Conservation (phyloP, 331 rosid genomes). For the Erythrophleum ivorense region DNA sequence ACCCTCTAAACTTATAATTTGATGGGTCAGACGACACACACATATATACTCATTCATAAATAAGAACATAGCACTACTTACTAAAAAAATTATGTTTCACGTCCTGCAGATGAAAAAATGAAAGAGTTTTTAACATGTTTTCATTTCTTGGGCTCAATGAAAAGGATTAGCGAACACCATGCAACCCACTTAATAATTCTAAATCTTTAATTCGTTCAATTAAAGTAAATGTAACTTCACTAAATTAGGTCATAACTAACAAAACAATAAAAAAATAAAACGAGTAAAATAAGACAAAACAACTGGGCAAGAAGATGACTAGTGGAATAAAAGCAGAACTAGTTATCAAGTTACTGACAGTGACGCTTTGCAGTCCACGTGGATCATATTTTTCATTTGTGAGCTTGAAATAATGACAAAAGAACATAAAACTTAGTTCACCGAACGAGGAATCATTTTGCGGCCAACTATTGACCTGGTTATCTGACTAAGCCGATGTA, state of each 20-base stretch:
- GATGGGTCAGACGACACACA: no score
- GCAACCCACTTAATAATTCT: constrained; percentile 44
- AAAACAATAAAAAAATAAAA: constrained; percentile 32
- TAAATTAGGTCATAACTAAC: constrained; percentile 39
- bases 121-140: not conserved
- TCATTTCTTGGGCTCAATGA: not conserved
- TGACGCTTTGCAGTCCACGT: not conserved
- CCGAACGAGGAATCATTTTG: constrained; percentile 23
- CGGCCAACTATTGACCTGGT: constrained; percentile 19
- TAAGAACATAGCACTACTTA: not conserved
- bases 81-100: constrained; percentile 23
- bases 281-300: constrained; percentile 25
- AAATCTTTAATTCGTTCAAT: constrained; percentile 26
- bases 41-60: not conserved
- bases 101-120: constrained; percentile 17
- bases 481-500: constrained; percentile 35
- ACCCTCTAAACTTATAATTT: no score
- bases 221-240: constrained; percentile 39
- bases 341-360: constrained; percentile 44
- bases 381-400: constrained; percentile 29
- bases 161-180: constrained; percentile 12
- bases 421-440: constrained; percentile 21
- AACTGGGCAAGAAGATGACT: constrained; percentile 18
- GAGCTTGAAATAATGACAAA: constrained; percentile 19
- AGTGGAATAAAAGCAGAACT: constrained; percentile 31